Evolutionary conservation across 2,329 filamentous ascomycete genomes (phyloP), one percentile per base, ranked within the genome.

Genomic region (Daldinia eschscholtzii): DNA sequence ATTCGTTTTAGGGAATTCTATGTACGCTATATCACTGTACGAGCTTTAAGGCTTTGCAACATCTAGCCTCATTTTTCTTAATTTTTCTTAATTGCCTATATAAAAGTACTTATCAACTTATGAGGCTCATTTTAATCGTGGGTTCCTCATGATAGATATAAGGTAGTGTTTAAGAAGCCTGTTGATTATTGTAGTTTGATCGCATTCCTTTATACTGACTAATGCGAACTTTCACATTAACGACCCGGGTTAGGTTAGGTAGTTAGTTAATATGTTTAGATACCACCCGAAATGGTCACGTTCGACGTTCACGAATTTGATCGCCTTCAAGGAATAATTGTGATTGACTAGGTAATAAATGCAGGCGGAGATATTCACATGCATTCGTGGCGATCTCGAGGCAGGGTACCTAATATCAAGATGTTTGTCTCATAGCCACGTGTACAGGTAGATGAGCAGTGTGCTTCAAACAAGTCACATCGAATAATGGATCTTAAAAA

Each of bases 351-450:
- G 18, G 30, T 55, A 35, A 18, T 55, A 37, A 12, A 52, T n/a
- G 18, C 10, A 15, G 41, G 50, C 50, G 57, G 67, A 70, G 62
- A 67, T 57, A 62, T 70, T 67, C 53, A 67, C 44, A 65, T 62
- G 61, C 61, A 61, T 55, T 67, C 48, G 46, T 64, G 60, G 52
- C 64, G 53, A 64, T 61, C 52, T 55, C 7, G 9, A 33, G 30
- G 20, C n/a, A 56, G 30, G 52, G 52, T 37, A 57, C 26, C 39
- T 26, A 37, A 59, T 59, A 56, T 64, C 30, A 41, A 58, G 3
- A 55, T 64, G 65, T 66, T 62, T 68, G 68, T 71, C 59, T 71
- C 68, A 68, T 66, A 71, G 60, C 68, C 68, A 71, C 68, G 68
- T 71, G 68, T 71, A 71, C 65, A 59, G 35, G 26, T 48, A 57